Conservation (phyloP, 305 asterid species). For the Fraxinus xanthoxyloides region DNA sequence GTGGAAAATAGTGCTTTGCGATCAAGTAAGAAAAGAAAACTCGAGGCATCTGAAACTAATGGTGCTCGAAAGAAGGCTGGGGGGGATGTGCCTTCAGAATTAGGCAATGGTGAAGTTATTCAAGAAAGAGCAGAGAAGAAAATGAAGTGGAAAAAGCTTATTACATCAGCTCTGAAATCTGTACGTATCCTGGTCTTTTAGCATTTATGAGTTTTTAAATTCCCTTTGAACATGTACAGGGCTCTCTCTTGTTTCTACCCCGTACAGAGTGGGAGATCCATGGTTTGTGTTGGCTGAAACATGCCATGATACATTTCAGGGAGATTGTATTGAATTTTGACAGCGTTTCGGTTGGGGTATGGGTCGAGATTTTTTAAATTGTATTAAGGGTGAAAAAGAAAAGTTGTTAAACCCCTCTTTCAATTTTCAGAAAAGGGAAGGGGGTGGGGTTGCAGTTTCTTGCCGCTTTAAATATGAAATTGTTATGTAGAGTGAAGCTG, state of each 20-base stretch:
- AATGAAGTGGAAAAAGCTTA: slow-evolving; percentile 86
- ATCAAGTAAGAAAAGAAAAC: slow-evolving; percentile 63
- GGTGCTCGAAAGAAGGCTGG: slow-evolving; percentile 30
- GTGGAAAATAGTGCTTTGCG: slow-evolving; percentile 36
- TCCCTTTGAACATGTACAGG: neutral
- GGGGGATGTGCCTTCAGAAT: slow-evolving; percentile 28
- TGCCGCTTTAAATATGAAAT: neutral
- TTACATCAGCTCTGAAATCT: slow-evolving; percentile 65
- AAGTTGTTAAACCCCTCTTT: neutral
- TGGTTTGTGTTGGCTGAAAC: neutral
- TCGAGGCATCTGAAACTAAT: slow-evolving; percentile 44
- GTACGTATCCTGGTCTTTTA: slow-evolving; percentile 40
- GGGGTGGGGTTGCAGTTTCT: neutral
- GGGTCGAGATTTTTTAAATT: neutral
- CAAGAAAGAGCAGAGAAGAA: slow-evolving; percentile 39
- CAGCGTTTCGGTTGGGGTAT: neutral
- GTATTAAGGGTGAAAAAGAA: neutral
- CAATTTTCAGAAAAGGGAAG: neutral
- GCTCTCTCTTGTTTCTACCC: neutral
- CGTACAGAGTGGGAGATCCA: neutral
- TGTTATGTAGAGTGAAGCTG: neutral
- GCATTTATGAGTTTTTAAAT: neutral
- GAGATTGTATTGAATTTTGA: neutral
- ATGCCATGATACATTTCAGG: neutral
- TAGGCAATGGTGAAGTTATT: slow-evolving; percentile 46